Percentiles rank a stretch among this genome's conserved stretches.
Conservation (phyloP, 371 early-diverging fungal genomes). For the Mortierella sp. region DNA sequence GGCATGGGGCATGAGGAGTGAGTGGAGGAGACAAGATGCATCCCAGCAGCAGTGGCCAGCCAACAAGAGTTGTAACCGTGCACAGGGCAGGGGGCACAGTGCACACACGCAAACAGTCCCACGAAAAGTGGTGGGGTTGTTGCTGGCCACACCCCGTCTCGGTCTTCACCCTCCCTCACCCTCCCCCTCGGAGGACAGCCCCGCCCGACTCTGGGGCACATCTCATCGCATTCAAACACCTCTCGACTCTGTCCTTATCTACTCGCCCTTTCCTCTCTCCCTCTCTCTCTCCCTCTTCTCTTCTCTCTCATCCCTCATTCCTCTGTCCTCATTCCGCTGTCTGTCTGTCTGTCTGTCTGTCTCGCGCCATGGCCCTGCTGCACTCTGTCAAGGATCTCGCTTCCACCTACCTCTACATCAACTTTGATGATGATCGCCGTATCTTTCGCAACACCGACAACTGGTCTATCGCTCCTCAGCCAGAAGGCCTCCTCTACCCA, state of each 20-base stretch:
- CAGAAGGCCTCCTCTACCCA: conserved; percentile 48
- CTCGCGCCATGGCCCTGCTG: conserved; percentile 15
- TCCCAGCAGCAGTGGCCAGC: too few relatives aligned
- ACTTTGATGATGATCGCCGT: conserved; percentile 42
- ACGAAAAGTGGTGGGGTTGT: too few relatives aligned
- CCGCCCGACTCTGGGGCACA: too few relatives aligned
- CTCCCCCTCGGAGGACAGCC: not conserved
- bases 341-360: too few relatives aligned
- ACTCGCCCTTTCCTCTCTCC: not conserved
- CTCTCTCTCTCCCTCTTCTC: conserved; percentile 4
- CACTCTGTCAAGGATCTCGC: conserved; percentile 37
- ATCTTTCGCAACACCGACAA: conserved; percentile 45
- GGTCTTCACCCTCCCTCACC: too few relatives aligned
- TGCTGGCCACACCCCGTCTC: too few relatives aligned
- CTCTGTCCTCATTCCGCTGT: not conserved
- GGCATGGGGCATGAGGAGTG: not conserved
- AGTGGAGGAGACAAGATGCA: too few relatives aligned
- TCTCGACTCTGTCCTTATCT: not conserved
- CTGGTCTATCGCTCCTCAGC: conserved; percentile 44
- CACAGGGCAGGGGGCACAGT: too few relatives aligned
- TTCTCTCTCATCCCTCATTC: conserved; percentile 8
- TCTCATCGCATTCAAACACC: too few relatives aligned
- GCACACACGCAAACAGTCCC: too few relatives aligned
- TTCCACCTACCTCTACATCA: conserved; percentile 35
- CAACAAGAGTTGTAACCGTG: too few relatives aligned